phyloP scores from a whole-genome alignment of 2,329 filamentous ascomycete genomes.

The Sarocladium oryzae region DNA sequence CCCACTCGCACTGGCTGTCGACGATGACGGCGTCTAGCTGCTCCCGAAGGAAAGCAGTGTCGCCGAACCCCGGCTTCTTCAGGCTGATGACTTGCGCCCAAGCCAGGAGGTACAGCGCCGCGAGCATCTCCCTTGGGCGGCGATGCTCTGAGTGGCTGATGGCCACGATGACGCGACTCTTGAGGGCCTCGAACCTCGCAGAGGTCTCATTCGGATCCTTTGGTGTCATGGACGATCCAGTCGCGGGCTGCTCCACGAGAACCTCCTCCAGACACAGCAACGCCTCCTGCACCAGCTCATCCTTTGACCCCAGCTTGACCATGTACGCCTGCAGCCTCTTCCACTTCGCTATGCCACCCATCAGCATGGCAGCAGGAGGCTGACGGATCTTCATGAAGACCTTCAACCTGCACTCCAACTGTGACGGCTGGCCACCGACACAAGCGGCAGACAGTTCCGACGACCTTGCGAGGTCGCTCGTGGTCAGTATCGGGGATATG shows the following conservation, averaged over 20 bases:
- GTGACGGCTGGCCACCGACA: too few species aligned
- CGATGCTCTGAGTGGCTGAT: not conserved
- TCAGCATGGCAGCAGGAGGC: constrained; percentile 11
- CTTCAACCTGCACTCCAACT: not conserved
- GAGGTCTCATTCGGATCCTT: not conserved
- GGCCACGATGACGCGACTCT: not conserved
- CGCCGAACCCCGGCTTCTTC: not conserved
- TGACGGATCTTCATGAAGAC: constrained; percentile 8
- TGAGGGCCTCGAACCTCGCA: constrained; percentile 5
- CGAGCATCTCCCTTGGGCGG: constrained; percentile 9
- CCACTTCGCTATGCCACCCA: constrained; percentile 11
- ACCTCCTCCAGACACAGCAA: constrained; percentile 11
- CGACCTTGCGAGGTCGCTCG: too few species aligned
- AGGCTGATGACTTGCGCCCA: constrained; percentile 12
- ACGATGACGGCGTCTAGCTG: constrained; percentile 3
- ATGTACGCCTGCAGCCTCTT: constrained; percentile 10
- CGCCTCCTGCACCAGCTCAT: constrained; percentile 8
- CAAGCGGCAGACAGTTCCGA: too few species aligned
- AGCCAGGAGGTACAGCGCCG: constrained; percentile 9
- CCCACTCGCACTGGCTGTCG: constrained; percentile 10
- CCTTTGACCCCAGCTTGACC: constrained; percentile 6
- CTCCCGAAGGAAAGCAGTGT: constrained; percentile 9
- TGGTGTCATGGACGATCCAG: not conserved
- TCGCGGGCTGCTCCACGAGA: not conserved
- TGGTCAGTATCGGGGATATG: too few species aligned